Evolutionary conservation across 805 yeast species (phyloP).

Genomic region (Candida palmyrensis): DNA sequence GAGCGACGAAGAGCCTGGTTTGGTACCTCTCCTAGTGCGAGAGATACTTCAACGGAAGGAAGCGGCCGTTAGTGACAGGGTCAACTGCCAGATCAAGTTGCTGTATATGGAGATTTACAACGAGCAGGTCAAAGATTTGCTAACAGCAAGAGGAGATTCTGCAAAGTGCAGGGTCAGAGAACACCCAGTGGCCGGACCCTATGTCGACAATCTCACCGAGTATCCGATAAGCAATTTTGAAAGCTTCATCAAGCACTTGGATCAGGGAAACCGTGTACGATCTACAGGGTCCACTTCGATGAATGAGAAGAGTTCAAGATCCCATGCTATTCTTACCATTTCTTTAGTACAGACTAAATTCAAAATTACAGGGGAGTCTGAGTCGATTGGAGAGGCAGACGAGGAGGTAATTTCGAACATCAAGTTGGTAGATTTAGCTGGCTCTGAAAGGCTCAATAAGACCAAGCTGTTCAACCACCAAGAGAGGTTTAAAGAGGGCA

Average conservation of each 20-base stretch:
- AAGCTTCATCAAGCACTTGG: slow-evolving; percentile 45
- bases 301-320: slow-evolving; percentile 71
- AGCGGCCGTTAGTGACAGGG: slow-evolving; percentile 28
- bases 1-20: slow-evolving; percentile 25
- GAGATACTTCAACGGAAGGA: slow-evolving; percentile 46
- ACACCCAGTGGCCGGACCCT: slow-evolving; percentile 61
- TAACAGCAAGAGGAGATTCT: slow-evolving; percentile 17
- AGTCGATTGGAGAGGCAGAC: slow-evolving; percentile 37
- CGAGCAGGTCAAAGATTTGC: slow-evolving; percentile 66
- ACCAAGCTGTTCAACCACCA: slow-evolving; percentile 55
- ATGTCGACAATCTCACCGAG: slow-evolving; percentile 63
- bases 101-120: slow-evolving; percentile 76
- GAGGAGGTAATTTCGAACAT: slow-evolving; percentile 55
- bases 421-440: slow-evolving; percentile 70
- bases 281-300: slow-evolving; percentile 69
- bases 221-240: slow-evolving; percentile 41
- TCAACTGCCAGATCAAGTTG: slow-evolving; percentile 38
- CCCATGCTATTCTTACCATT: slow-evolving; percentile 75
- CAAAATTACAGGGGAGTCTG: slow-evolving; percentile 13
- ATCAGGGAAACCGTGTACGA: slow-evolving; percentile 49
- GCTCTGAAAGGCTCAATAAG: slow-evolving; percentile 60
- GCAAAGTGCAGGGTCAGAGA: slow-evolving; percentile 55
- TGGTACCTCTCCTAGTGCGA: slow-evolving; percentile 41
- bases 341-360: slow-evolving; percentile 53
- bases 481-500: slow-evolving; percentile 65